These are phyloP conservation scores for Myotisia sp. DNA, from an alignment of 2,329 filamentous ascomycete species.

Conservation along the genomic window DNA sequence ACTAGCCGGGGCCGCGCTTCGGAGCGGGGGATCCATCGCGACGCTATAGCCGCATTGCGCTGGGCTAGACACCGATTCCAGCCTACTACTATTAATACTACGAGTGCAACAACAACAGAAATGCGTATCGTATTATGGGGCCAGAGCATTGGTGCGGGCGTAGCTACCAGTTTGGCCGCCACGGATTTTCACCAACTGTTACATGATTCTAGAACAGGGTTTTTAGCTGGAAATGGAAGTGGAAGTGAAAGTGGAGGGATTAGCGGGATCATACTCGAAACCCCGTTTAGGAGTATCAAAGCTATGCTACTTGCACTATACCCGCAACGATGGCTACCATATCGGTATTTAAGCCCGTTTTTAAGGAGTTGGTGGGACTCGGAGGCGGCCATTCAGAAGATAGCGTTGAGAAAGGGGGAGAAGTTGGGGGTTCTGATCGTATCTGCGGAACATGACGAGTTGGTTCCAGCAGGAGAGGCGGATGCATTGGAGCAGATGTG, in stretches of 20 bases:
- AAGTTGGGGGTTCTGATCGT: constrained; percentile 26
- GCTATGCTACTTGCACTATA: constrained; percentile 60
- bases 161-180: constrained; percentile 46
- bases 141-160: constrained; percentile 42
- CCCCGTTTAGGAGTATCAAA: constrained; percentile 56
- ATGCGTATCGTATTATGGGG: constrained; percentile 11
- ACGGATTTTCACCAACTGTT: constrained; percentile 26
- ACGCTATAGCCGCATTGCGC: constrained; percentile 48
- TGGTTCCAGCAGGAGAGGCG: constrained; percentile 28
- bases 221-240: neutral
- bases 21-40: constrained; percentile 54
- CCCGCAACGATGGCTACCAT: constrained; percentile 66
- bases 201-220: neutral
- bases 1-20: constrained; percentile 57
- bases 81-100: neutral
- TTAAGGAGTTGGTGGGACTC: constrained; percentile 48
- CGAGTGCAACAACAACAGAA: neutral
- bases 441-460: constrained; percentile 30
- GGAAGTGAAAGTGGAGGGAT: neutral
- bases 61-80: constrained; percentile 42
- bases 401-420: constrained; percentile 15
- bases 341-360: constrained; percentile 60
- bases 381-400: constrained; percentile 25
- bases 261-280: constrained; percentile 53
- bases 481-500: constrained; percentile 24